A percentile compares a stretch with the other conserved stretches of the same genome.
Evolutionary conservation across 1,284 basidiomycete genomes (phyloP).

Genomic region (Puccinia brachypodii): DNA sequence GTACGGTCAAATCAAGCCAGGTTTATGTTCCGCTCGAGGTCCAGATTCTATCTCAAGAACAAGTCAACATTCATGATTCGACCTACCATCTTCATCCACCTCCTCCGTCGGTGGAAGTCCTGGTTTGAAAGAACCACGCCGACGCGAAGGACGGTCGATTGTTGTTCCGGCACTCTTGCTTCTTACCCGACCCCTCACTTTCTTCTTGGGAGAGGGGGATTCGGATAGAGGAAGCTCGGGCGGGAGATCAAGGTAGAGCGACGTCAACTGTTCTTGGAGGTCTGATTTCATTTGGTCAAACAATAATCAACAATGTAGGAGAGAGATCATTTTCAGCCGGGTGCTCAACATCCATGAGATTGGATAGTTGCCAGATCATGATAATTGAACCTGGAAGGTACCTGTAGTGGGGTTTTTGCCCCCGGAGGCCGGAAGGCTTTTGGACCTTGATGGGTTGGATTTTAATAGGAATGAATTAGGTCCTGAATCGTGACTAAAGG

Average conservation of each 20-base stretch:
- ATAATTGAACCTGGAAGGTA: background rate
- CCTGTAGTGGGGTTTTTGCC: background rate
- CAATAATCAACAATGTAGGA: background rate
- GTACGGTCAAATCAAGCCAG: background rate
- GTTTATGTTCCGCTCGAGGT: background rate
- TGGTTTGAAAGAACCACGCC: background rate
- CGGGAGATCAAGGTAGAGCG: background rate
- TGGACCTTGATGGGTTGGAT: background rate
- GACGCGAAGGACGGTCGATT: background rate
- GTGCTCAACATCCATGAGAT: background rate
- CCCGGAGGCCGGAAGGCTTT: background rate
- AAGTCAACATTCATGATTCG: background rate
- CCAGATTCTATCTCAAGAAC: background rate
- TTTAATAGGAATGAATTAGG: background rate
- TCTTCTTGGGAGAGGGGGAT: slow-evolving; percentile 1
- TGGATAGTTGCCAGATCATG: background rate
- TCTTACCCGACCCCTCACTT: background rate
- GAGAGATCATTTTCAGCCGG: background rate
- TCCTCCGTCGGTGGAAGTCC: background rate
- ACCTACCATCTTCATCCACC: background rate
- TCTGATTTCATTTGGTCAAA: background rate
- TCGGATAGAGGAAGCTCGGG: background rate
- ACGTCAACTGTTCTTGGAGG: background rate
- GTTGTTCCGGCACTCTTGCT: background rate
- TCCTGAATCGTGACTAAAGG: no score